Conservation (phyloP, 345 rosid species). For the Noccaea caerulescens region DNA sequence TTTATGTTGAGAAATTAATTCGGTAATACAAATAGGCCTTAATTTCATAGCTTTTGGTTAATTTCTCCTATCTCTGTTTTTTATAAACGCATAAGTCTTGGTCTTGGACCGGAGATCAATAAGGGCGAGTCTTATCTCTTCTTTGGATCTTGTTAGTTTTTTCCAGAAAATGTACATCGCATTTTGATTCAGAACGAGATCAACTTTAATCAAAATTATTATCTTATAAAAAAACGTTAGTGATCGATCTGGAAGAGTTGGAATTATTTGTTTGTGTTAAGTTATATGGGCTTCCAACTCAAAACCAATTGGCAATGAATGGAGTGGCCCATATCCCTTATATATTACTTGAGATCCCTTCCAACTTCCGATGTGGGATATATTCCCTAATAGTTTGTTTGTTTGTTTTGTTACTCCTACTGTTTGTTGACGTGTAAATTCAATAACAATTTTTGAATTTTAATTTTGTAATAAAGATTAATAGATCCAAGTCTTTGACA, state of each 20-base stretch:
- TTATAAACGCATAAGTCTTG: conserved; percentile 2
- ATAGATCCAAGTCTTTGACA: conserved; percentile 6
- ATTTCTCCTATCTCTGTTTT: not conserved
- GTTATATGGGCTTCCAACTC: too few species aligned
- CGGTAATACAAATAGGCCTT: not conserved
- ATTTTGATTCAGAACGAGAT: too few species aligned
- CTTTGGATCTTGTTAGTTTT: too few species aligned
- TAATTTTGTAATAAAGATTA: not conserved
- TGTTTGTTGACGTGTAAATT: not conserved
- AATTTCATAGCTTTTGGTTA: not conserved
- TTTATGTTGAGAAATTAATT: not conserved
- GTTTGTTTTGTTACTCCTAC: not conserved
- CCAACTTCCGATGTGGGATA: too few species aligned
- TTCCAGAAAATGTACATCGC: too few species aligned
- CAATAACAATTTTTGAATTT: not conserved
- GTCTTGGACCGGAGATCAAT: not conserved
- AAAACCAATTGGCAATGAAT: too few species aligned
- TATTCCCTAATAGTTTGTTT: too few species aligned
- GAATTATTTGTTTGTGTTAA: not conserved
- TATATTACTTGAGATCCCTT: too few species aligned
- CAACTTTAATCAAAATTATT: too few species aligned
- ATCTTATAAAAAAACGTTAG: not conserved
- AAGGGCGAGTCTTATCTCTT: not conserved
- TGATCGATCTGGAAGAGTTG: not conserved
- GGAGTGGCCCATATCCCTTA: too few species aligned